Evolutionary conservation across 768 basidiomycete genomes (phyloP).

Genomic region (Rhodotorula sphaerocarpa): DNA sequence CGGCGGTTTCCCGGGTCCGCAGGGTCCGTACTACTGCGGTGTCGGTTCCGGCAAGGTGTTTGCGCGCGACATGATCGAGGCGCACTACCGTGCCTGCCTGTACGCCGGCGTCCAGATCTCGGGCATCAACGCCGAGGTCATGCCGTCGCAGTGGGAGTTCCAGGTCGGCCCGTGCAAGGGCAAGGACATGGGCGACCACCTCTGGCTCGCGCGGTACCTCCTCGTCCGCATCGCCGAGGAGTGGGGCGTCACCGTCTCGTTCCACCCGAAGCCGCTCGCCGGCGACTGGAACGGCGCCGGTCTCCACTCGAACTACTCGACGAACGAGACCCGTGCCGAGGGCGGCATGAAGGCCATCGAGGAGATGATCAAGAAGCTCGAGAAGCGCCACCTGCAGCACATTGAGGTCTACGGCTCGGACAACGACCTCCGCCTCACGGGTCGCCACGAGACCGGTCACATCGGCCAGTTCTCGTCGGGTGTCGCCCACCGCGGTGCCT

Average conservation of each 20-base stretch:
- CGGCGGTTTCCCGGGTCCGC: constrained; percentile 98
- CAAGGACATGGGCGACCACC: constrained; percentile 96
- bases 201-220: constrained; percentile 98
- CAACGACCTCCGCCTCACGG: constrained; percentile 92
- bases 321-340: constrained; percentile 80
- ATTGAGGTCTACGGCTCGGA: constrained; percentile 68
- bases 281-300: constrained; percentile 99
- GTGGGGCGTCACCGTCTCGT: constrained; percentile 59
- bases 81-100: constrained; percentile 77
- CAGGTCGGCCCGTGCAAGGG: constrained; percentile 98
- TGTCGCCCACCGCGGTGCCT: constrained; percentile 90
- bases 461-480: constrained; percentile 85
- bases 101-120: constrained; percentile 80
- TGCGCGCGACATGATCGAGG: constrained; percentile 96
- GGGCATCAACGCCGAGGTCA: constrained; percentile 98
- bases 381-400: constrained; percentile 84
- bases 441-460: constrained; percentile 94
- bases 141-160: constrained; percentile 99
- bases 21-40: constrained; percentile 99
- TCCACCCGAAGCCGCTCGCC: constrained; percentile 96
- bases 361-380: constrained; percentile 83
- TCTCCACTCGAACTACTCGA: constrained; percentile 82
- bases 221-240: constrained; percentile 93
- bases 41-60: constrained; percentile 97
- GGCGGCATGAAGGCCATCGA: constrained; percentile 90